A percentile compares a stretch with the other conserved stretches of the same genome.
These are phyloP conservation scores for Scheffersomyces segobiensis DNA, from an alignment of 1,139 yeast species.

Conservation along the genomic window DNA sequence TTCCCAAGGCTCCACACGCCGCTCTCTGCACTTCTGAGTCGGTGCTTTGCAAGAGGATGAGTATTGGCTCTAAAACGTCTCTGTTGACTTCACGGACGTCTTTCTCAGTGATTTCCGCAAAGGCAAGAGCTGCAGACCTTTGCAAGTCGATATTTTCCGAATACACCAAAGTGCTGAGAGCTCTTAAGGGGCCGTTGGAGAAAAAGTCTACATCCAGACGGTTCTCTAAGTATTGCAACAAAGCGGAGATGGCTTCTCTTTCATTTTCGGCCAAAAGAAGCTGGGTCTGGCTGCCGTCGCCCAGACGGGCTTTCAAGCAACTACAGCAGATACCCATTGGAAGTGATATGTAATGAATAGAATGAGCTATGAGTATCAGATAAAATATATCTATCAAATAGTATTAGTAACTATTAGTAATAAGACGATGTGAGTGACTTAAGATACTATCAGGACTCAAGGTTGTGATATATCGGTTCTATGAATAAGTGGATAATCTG, in stretches of 20 bases:
- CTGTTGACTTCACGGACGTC: slow-evolving; percentile 88
- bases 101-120: slow-evolving; percentile 97
- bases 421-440: background rate
- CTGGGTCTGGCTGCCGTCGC: slow-evolving; percentile 64
- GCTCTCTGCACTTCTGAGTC: slow-evolving; percentile 97
- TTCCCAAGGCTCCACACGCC: slow-evolving; percentile 98
- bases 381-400: background rate
- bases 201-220: slow-evolving; percentile 85
- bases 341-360: background rate
- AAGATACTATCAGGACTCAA: background rate
- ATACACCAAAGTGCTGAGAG: slow-evolving; percentile 88
- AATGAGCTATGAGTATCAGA: background rate
- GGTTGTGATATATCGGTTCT: background rate
- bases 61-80: slow-evolving; percentile 90
- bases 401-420: background rate
- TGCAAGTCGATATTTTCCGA: slow-evolving; percentile 94
- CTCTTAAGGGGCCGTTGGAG: slow-evolving; percentile 85
- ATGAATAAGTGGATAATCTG: background rate
- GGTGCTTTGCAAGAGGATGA: slow-evolving; percentile 78
- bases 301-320: slow-evolving; percentile 45
- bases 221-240: slow-evolving; percentile 86
- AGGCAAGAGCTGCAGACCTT: slow-evolving; percentile 96
- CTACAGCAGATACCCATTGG: slow-evolving; percentile 70
- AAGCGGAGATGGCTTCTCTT: slow-evolving; percentile 90
- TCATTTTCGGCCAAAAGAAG: slow-evolving; percentile 90